phyloP scores from a whole-genome alignment of 78 protist genomes.

The Creolimax fragrantissima region DNA sequence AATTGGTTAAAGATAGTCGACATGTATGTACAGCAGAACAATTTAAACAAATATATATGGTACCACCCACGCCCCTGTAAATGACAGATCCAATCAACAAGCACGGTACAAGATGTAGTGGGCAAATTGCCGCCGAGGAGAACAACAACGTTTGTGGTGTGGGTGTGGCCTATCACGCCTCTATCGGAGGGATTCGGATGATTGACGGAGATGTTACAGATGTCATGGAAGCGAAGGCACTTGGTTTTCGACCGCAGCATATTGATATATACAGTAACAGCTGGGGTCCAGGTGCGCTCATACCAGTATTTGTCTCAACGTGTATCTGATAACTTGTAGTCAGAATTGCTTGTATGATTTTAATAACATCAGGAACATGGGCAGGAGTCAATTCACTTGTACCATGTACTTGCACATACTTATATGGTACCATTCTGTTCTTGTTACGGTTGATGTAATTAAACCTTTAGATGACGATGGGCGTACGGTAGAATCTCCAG shows the following conservation, averaged over 20 bases:
- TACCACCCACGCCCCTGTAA: too few relatives aligned
- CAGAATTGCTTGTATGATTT: too few relatives aligned
- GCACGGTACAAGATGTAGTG: constrained; percentile 36
- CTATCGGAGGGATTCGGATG: constrained; percentile 21
- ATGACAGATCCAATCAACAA: constrained; percentile 23
- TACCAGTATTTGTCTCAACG: background rate
- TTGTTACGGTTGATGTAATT: too few relatives aligned
- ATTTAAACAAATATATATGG: too few relatives aligned
- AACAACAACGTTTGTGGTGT: constrained; percentile 23
- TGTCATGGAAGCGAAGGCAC: constrained; percentile 5
- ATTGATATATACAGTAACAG: background rate
- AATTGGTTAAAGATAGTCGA: too few relatives aligned
- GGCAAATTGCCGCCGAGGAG: constrained; percentile 21
- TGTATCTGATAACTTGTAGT: too few relatives aligned
- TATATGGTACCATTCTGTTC: too few relatives aligned
- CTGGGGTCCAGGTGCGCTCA: constrained; percentile 23
- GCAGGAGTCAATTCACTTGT: too few relatives aligned
- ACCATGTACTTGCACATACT: too few relatives aligned
- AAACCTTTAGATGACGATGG: constrained; percentile 22
- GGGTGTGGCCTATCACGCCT: constrained; percentile 27
- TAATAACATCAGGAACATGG: too few relatives aligned
- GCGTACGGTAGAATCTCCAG: constrained; percentile 20
- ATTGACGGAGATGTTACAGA: constrained; percentile 25
- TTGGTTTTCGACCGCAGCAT: background rate
- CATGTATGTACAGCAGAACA: too few relatives aligned